phyloP scores from a whole-genome alignment of 2,329 filamentous ascomycete genomes.

The Coniochaeta sp. region DNA sequence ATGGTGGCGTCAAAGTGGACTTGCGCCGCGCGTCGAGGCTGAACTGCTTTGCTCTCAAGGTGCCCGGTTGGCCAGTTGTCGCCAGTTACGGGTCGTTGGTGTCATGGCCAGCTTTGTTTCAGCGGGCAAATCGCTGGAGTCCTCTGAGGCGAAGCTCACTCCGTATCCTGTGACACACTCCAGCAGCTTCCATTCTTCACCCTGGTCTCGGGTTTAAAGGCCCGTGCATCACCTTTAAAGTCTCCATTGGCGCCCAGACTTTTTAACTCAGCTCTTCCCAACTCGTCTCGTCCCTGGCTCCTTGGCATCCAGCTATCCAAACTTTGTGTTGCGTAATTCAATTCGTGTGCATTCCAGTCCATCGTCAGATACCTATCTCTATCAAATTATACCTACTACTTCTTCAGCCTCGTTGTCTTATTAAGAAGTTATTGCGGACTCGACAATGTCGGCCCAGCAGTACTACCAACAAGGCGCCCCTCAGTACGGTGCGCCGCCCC shows the following conservation, averaged over 20 bases:
- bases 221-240: background rate
- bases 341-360: conserved; percentile 1
- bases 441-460: conserved; percentile 24
- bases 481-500: conserved; percentile 15
- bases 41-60: background rate
- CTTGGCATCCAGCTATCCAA: conserved; percentile 1
- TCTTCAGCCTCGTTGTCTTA: background rate
- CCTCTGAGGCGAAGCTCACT: background rate
- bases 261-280: background rate
- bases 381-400: background rate
- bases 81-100: background rate
- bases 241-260: background rate
- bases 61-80: background rate
- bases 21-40: background rate
- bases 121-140: background rate
- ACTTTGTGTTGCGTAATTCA: background rate
- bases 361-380: background rate
- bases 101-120: background rate
- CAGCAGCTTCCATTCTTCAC: background rate
- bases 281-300: background rate
- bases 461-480: conserved; percentile 30
- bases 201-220: too few species aligned
- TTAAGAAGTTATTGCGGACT: background rate
- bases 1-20: background rate
- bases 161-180: background rate